Evolutionary conservation across 495 filamentous ascomycete species (phyloP).

Genomic region (Aspergillus wentii): DNA sequence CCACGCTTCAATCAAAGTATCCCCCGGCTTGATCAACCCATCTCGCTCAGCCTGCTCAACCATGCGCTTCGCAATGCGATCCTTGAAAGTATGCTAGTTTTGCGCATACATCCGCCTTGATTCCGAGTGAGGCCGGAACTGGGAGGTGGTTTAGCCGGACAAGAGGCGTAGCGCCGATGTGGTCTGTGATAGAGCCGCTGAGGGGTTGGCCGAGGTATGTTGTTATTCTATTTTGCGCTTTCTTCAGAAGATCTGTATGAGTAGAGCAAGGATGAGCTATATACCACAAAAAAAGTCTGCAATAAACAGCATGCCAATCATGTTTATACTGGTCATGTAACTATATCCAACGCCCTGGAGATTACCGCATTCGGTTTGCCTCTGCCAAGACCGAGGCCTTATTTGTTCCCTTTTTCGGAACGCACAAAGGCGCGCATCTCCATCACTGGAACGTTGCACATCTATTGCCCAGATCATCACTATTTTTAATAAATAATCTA

Average conservation of each 20-base stretch:
- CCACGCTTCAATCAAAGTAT: slow-evolving; percentile 87
- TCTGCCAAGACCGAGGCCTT: background rate
- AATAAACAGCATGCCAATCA: too few species aligned
- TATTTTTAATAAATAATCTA: too few species aligned
- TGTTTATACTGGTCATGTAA: too few species aligned
- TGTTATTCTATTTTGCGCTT: too few species aligned
- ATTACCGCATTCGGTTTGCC: background rate
- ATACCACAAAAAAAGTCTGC: too few species aligned
- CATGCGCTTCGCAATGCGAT: slow-evolving; percentile 87
- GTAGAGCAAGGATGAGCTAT: too few species aligned
- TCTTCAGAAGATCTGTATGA: too few species aligned
- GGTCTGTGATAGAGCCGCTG: slow-evolving; percentile 46
- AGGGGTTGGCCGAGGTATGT: slow-evolving; percentile 9
- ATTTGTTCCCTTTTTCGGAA: background rate
- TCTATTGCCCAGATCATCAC: too few species aligned
- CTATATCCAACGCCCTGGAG: background rate
- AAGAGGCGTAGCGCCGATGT: slow-evolving; percentile 82
- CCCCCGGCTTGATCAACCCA: slow-evolving; percentile 82
- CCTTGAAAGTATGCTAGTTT: slow-evolving; percentile 91
- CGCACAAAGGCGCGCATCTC: background rate
- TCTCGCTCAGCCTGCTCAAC: slow-evolving; percentile 78
- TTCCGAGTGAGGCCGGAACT: slow-evolving; percentile 71
- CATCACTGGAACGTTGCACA: too few species aligned
- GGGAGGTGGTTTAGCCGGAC: slow-evolving; percentile 85
- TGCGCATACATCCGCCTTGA: slow-evolving; percentile 74